phyloP scores from a whole-genome alignment of 768 basidiomycete genomes.

The Termitomyces sp. region DNA sequence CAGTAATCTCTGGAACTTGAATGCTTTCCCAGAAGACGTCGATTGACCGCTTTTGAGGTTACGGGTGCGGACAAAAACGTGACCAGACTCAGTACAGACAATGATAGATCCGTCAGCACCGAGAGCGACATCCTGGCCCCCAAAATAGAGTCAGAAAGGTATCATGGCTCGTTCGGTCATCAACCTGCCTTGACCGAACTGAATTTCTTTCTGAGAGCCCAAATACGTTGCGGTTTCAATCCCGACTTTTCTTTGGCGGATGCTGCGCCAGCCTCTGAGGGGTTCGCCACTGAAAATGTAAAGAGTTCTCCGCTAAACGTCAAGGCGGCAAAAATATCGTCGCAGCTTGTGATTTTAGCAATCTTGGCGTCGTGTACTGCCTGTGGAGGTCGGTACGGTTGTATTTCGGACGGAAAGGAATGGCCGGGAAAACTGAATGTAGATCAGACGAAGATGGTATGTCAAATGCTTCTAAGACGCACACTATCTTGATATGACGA shows the following conservation, averaged over 20 bases:
- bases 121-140: constrained; percentile 74
- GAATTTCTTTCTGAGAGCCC: constrained; percentile 85
- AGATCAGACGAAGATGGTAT: neutral
- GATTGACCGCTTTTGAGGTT: constrained; percentile 29
- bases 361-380: constrained; percentile 67
- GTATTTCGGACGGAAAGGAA: constrained; percentile 70
- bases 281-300: constrained; percentile 54
- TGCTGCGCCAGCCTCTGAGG: constrained; percentile 25
- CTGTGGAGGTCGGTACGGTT: constrained; percentile 79
- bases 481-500: constrained; percentile 70
- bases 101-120: constrained; percentile 85
- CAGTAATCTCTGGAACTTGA: constrained; percentile 78
- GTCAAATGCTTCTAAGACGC: constrained; percentile 10
- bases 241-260: constrained; percentile 25
- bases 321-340: constrained; percentile 77
- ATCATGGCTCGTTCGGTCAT: constrained; percentile 1
- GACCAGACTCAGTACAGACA: constrained; percentile 91
- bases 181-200: constrained; percentile 68
- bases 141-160: neutral
- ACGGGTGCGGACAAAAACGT: constrained; percentile 82
- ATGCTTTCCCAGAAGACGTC: constrained; percentile 35
- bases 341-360: constrained; percentile 73
- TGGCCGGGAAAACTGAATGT: constrained; percentile 64
- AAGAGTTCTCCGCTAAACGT: constrained; percentile 90
- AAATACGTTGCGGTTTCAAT: constrained; percentile 83